These are phyloP conservation scores for Kregervanrija fluxuum DNA, from an alignment of 805 yeast genomes.

Conservation along the genomic window DNA sequence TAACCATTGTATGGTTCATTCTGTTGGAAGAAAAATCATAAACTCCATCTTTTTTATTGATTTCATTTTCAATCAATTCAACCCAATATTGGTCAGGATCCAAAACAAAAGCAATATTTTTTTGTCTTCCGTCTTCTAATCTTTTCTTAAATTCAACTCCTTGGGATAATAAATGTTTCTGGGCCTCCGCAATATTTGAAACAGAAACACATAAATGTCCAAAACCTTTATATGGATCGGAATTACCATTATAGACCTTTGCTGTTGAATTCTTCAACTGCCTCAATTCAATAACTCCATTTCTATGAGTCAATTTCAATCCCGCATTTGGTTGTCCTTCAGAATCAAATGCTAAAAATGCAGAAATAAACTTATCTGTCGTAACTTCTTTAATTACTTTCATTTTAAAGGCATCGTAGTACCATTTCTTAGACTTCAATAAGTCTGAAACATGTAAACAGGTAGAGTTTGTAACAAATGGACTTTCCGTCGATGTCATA, in stretches of 20 bases:
- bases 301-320: constrained; percentile 31
- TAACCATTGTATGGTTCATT: constrained; percentile 87
- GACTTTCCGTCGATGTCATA: constrained; percentile 17
- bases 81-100: constrained; percentile 98
- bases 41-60: constrained; percentile 32
- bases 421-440: constrained; percentile 61
- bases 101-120: constrained; percentile 85
- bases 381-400: constrained; percentile 45
- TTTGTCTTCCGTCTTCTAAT: constrained; percentile 84
- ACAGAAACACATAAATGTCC: constrained; percentile 92
- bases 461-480: constrained; percentile 54
- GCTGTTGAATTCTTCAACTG: constrained; percentile 59
- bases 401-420: constrained; percentile 70
- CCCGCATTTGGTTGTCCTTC: constrained; percentile 32
- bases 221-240: constrained; percentile 79
- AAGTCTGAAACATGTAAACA: constrained; percentile 83
- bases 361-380: constrained; percentile 55
- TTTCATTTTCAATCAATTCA: constrained; percentile 64
- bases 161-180: constrained; percentile 46
- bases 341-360: constrained; percentile 56
- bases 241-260: constrained; percentile 76
- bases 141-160: constrained; percentile 79
- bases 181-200: constrained; percentile 61
- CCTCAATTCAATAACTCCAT: constrained; percentile 78
- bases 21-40: constrained; percentile 37